A percentile compares a stretch with the other conserved stretches of the same genome.
Conservation (phyloP, 148 eudicot genomes). For the Cornus florida region DNA sequence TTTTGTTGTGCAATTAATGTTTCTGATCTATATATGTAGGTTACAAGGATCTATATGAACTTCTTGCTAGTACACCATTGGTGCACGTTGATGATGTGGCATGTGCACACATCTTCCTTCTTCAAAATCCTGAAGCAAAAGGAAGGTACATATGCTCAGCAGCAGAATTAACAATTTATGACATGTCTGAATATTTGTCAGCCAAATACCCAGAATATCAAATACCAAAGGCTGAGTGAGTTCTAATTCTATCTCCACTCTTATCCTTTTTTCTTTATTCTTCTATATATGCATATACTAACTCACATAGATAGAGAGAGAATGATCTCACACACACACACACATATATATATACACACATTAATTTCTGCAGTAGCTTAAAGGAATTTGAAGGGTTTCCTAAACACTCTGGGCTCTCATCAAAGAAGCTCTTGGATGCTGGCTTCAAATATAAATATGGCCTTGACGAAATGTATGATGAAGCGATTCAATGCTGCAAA, state of each 20-base stretch:
- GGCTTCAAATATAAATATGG: slow-evolving; percentile 40
- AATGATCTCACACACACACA: no score
- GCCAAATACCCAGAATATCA: slow-evolving; percentile 35
- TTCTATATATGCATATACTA: no score
- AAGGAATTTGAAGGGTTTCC: background rate
- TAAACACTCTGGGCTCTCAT: slow-evolving; percentile 19
- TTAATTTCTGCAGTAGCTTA: slow-evolving; percentile 17
- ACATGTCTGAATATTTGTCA: slow-evolving; percentile 26
- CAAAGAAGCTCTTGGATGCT: slow-evolving; percentile 36
- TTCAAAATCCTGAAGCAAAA: slow-evolving; percentile 37
- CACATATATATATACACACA: no score
- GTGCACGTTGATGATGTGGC: slow-evolving; percentile 52
- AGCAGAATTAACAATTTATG: slow-evolving; percentile 9
- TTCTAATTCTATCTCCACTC: background rate
- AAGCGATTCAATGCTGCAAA: slow-evolving; percentile 38
- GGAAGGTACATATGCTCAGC: slow-evolving; percentile 44
- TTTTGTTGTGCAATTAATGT: no score
- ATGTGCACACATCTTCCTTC: slow-evolving; percentile 40
- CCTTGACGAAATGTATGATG: slow-evolving; percentile 42
- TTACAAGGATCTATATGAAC: background rate
- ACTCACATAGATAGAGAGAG: no score
- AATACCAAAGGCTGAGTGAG: slow-evolving; percentile 27
- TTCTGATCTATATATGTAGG: background rate
- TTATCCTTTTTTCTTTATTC: background rate
- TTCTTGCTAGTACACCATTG: background rate